Evolutionary conservation across 192 early-diverging fungal genomes (phyloP).

Genomic region (Coemansia erecta): DNA sequence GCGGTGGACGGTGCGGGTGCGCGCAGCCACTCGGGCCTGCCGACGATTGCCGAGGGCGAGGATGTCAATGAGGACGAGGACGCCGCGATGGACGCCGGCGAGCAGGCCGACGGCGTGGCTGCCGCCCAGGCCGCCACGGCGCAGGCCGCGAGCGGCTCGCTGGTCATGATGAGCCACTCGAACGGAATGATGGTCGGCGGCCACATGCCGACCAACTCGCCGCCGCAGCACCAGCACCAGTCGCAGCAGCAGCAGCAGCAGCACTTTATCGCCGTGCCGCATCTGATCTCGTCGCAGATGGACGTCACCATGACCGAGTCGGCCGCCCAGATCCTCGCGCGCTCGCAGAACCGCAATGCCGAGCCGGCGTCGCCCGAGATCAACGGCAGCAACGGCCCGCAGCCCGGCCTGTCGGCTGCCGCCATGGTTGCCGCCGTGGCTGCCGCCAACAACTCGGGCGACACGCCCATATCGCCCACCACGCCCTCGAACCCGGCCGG

Average conservation of each 20-base stretch:
- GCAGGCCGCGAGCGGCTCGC: conserved; percentile 14
- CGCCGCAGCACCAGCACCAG: conserved; percentile 22
- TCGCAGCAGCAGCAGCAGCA: conserved; percentile 13
- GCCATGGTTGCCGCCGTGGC: conserved; percentile 4
- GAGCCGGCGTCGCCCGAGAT: conserved; percentile 46
- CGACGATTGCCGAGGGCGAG: conserved; percentile 22
- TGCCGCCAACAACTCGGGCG: neutral
- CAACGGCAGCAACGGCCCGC: conserved; percentile 6
- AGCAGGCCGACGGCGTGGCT: neutral
- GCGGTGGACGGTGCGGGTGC: neutral
- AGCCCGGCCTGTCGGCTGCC: neutral
- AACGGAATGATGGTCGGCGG: conserved; percentile 12
- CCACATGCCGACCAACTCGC: conserved; percentile 11
- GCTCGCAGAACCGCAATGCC: conserved; percentile 32
- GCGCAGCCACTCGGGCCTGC: conserved; percentile 12
- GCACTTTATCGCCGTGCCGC: conserved; percentile 21
- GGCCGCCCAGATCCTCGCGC: conserved; percentile 28
- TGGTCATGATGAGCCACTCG: conserved; percentile 34
- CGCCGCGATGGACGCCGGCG: neutral
- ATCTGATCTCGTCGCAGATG: conserved; percentile 12
- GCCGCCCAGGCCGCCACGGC: conserved; percentile 1
- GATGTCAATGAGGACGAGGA: conserved; percentile 3
- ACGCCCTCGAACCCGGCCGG: conserved; percentile 13
- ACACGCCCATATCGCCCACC: conserved; percentile 6
- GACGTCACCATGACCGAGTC: conserved; percentile 15